Conservation (phyloP, 1,139 yeast genomes). For the Pneumocystis murina region DNA sequence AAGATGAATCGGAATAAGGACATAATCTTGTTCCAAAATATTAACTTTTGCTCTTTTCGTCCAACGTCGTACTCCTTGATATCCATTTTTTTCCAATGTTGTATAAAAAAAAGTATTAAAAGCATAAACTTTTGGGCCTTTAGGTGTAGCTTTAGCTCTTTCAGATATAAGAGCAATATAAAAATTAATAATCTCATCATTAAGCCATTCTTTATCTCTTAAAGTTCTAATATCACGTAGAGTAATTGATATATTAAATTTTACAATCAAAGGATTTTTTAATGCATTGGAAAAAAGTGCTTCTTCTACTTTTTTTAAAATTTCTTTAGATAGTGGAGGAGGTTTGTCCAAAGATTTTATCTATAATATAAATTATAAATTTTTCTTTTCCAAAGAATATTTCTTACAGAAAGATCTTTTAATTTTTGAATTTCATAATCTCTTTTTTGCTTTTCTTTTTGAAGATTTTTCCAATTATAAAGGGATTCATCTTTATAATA, state of each 20-base stretch:
- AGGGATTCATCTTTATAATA: not conserved
- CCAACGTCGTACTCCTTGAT: conserved; percentile 76
- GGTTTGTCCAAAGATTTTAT: not conserved
- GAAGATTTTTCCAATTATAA: not conserved
- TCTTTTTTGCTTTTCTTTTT: not conserved
- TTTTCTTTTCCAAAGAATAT: not conserved
- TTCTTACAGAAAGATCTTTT: not conserved
- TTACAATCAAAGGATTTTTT: conserved; percentile 24
- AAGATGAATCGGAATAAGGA: conserved; percentile 73
- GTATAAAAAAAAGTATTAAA: conserved; percentile 62
- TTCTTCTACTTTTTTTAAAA: not conserved
- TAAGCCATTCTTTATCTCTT: conserved; percentile 64
- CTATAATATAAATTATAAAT: not conserved
- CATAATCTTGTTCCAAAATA: conserved; percentile 44
- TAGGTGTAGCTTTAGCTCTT: conserved; percentile 21
- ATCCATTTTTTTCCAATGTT: conserved; percentile 51
- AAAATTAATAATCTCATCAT: conserved; percentile 79
- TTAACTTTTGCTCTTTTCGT: conserved; percentile 67
- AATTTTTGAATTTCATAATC: not conserved
- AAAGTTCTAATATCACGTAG: conserved; percentile 59
- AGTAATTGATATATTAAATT: conserved; percentile 43
- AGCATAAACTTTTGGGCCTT: conserved; percentile 37
- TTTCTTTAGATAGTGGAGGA: not conserved
- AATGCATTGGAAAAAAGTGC: not conserved
- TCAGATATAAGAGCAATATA: conserved; percentile 49